Base-by-base conservation (phyloP, 352 stramenopile species). In the Phytopythium aichiense region DNA sequence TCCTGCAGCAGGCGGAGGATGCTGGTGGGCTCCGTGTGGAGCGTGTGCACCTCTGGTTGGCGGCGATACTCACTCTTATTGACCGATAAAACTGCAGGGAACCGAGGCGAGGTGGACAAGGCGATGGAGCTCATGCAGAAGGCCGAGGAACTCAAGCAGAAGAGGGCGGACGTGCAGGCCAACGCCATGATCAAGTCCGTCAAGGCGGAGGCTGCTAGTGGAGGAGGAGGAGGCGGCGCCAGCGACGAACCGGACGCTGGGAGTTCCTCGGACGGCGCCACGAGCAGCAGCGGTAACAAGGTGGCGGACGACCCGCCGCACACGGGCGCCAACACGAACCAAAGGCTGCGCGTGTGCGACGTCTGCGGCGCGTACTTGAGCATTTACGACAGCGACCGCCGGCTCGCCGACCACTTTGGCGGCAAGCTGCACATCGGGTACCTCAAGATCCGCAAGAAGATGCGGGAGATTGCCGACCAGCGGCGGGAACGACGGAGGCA, bases 401-500 rank as follows among this genome's bases (percentile, higher is more conserved):
- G 91, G 18, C 71, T 97, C 13, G 86, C 87, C 2, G 90, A 97
- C 50, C 91, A 97, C 58, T 97, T 94, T 79, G 87, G 85, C 22
- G 91, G 91, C 23, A 97, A 97, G 68, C 68, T 97, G 30, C 91
- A 97, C 45, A 67, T 97, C 7, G 91, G 91, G 0, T 97, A 95
- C 64, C 70, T 97, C 37, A 81, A 96, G 63, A 96, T 97, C 64
- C 68, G 88, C 54, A 80, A 82, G 37, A 95, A 96, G 66, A 75
- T 97, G 28, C 66, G 86, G 37, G 85, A 92, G 48, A 81, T 97
- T 50, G 60, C 74, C 15, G 73, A 76, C 7, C 58, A 63, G 8
- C 77, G 76, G 22, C 66, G 67, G 33, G 65, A 75, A 20, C 58
- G 68, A 7, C 60, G 68, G 12, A 62, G 59, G 25, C 33, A 66